Evolutionary conservation across 495 filamentous ascomycete genomes (phyloP).

Genomic region (Poronia punctata): DNA sequence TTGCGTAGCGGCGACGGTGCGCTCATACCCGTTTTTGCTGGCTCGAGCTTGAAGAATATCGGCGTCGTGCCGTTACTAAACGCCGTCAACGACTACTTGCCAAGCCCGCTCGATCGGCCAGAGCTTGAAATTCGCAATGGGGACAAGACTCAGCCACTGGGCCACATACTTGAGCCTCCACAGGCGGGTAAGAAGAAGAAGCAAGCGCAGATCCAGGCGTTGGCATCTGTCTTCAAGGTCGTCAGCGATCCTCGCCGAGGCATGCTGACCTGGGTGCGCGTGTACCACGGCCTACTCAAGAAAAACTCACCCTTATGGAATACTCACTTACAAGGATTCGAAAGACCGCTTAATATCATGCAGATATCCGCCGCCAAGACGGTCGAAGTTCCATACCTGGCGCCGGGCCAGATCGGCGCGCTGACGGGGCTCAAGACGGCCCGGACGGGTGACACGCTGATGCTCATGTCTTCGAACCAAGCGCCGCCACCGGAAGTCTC

Average conservation of each 20-base stretch:
- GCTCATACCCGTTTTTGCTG: constrained; percentile 85
- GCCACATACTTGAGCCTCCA: constrained; percentile 38
- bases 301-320: constrained; percentile 76
- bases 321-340: constrained; percentile 73
- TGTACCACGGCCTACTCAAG: constrained; percentile 78
- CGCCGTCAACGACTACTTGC: constrained; percentile 77
- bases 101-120: constrained; percentile 70
- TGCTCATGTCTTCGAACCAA: constrained; percentile 56
- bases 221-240: constrained; percentile 94
- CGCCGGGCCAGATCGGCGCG: constrained; percentile 91
- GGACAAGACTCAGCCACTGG: constrained; percentile 41
- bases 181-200: constrained; percentile 43
- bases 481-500: constrained; percentile 55
- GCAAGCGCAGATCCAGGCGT: constrained; percentile 53
- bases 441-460: constrained; percentile 86
- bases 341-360: constrained; percentile 72
- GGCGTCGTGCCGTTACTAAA: constrained; percentile 92
- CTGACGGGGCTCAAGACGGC: constrained; percentile 84
- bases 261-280: constrained; percentile 83
- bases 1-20: constrained; percentile 52
- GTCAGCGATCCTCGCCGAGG: constrained; percentile 81
- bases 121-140: constrained; percentile 71
- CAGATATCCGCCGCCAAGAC: constrained; percentile 91
- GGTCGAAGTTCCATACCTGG: constrained; percentile 71
- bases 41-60: constrained; percentile 88